phyloP scores from a whole-genome alignment of 345 rosid species.

The Ceriops zippeliana region DNA sequence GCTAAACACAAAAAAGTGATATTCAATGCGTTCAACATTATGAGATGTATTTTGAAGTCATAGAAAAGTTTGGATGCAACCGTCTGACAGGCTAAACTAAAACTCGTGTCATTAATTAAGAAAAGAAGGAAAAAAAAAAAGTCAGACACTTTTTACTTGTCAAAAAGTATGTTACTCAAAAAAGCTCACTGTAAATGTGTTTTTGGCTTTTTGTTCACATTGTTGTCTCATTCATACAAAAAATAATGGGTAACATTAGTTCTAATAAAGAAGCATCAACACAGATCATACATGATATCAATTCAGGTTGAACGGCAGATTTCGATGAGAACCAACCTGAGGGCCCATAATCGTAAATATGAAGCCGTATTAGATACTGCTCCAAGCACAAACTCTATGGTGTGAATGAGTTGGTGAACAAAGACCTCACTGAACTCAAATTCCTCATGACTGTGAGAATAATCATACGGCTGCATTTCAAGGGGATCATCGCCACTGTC shows the following conservation, averaged over 20 bases:
- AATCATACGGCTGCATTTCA: slow-evolving; percentile 47
- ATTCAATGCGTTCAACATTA: neutral
- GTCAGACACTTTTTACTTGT: too few relatives aligned
- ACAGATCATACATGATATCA: too few relatives aligned
- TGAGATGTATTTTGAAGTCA: neutral
- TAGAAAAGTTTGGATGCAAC: neutral
- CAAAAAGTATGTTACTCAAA: too few relatives aligned
- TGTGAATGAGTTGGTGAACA: slow-evolving; percentile 94
- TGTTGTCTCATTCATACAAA: too few relatives aligned
- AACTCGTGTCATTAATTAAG: too few relatives aligned
- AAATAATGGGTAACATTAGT: too few relatives aligned
- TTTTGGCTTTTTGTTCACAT: too few relatives aligned
- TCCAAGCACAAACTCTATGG: slow-evolving; percentile 97
- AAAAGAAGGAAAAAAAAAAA: too few relatives aligned
- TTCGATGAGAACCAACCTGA: slow-evolving; percentile 49
- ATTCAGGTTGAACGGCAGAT: neutral
- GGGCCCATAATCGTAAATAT: slow-evolving; percentile 93
- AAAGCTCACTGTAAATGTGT: too few relatives aligned
- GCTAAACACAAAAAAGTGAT: neutral
- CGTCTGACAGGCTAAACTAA: neutral
- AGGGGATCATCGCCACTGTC: slow-evolving; percentile 63
- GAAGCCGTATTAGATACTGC: slow-evolving; percentile 99
- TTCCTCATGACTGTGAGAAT: slow-evolving; percentile 73
- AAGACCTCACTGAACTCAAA: slow-evolving; percentile 95
- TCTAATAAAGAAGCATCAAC: too few relatives aligned